A percentile compares a stretch with the other conserved stretches of the same genome.
Evolutionary conservation across 2,329 filamentous ascomycete species (phyloP).

Genomic region (Orbilia ellipsospora): DNA sequence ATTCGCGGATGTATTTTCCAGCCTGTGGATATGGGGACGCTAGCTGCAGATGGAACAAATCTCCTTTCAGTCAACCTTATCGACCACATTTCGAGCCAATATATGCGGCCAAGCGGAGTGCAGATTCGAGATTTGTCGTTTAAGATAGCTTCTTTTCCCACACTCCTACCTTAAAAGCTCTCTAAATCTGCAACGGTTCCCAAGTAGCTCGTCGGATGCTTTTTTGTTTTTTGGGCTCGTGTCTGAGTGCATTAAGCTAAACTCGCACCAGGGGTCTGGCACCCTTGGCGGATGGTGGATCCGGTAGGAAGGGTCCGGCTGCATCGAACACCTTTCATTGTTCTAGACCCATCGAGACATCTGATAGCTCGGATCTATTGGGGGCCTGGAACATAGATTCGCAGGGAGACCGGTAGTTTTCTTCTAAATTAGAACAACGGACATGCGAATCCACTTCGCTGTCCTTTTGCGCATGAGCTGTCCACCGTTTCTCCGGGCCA

Average conservation of each 20-base stretch:
- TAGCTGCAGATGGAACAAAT: conserved; percentile 25
- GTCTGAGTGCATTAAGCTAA: conserved; percentile 51
- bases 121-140: conserved; percentile 17
- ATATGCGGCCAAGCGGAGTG: conserved; percentile 22
- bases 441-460: conserved; percentile 14
- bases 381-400: conserved; percentile 33
- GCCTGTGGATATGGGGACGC: conserved; percentile 34
- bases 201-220: conserved; percentile 27
- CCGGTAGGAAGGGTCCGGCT: conserved; percentile 43
- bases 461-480: conserved; percentile 16
- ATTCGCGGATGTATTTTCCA: conserved; percentile 52
- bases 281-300: conserved; percentile 41
- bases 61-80: conserved; percentile 16
- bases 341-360: conserved; percentile 44
- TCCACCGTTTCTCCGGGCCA: conserved; percentile 21
- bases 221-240: conserved; percentile 16
- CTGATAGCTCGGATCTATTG: conserved; percentile 11
- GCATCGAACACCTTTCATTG: conserved; percentile 26
- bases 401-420: conserved; percentile 1
- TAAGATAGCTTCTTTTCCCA: conserved; percentile 16
- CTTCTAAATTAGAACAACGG: conserved; percentile 44
- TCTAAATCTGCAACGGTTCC: conserved; percentile 36
- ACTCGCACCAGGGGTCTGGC: conserved; percentile 28
- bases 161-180: neutral
- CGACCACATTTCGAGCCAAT: conserved; percentile 26